Evolutionary conservation across 1,139 yeast species (phyloP).

Genomic region (Chernovozyma aurita): DNA sequence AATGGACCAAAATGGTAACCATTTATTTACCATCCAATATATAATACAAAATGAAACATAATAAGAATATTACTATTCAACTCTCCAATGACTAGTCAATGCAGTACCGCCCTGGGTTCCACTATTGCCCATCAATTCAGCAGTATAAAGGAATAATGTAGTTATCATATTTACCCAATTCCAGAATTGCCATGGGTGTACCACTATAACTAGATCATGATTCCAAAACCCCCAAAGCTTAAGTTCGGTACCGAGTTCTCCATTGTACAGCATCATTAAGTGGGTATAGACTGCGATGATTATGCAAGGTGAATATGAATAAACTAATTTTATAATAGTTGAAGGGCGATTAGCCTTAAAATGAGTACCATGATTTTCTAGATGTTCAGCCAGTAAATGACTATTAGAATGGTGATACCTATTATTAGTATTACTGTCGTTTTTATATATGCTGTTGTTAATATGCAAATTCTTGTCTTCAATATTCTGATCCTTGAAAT

Average conservation of each 20-base stretch:
- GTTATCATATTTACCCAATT: slow-evolving; percentile 89
- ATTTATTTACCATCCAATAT: no score
- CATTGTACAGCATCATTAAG: slow-evolving; percentile 83
- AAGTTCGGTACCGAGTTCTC: slow-evolving; percentile 61
- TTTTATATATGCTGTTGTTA: no score
- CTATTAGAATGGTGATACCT: no score
- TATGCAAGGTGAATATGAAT: slow-evolving; percentile 89
- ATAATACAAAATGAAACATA: no score
- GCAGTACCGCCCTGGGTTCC: slow-evolving; percentile 28
- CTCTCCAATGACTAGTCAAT: slow-evolving; percentile 41
- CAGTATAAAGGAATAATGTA: slow-evolving; percentile 71
- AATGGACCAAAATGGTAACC: no score
- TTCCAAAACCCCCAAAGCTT: slow-evolving; percentile 56
- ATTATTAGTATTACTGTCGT: neutral
- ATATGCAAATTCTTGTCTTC: neutral
- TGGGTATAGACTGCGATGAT: slow-evolving; percentile 94
- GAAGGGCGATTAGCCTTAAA: slow-evolving; percentile 23
- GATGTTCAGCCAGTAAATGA: no score
- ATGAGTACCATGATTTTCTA: neutral
- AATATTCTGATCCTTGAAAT: no score
- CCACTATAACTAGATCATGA: slow-evolving; percentile 30
- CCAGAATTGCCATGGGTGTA: slow-evolving; percentile 91
- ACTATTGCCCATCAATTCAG: slow-evolving; percentile 57
- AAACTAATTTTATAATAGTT: slow-evolving; percentile 56
- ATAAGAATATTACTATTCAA: no score